Percentiles rank a stretch among this genome's conserved stretches.
Conservation (phyloP, 257 asterid genomes). For the Eucommia ulmoides region DNA sequence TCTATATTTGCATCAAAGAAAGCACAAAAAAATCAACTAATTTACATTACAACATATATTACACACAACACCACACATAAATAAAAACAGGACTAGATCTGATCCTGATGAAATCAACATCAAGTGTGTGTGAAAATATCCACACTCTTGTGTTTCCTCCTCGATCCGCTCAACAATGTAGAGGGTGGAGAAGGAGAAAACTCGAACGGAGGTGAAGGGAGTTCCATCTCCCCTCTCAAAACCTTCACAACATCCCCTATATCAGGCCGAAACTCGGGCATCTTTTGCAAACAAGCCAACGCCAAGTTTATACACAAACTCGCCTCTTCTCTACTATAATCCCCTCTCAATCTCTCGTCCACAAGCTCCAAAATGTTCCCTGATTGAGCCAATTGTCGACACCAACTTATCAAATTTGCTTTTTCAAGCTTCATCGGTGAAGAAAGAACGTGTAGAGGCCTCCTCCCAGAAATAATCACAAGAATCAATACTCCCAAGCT, state of each 20-base stretch:
- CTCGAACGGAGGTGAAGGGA: slow-evolving; percentile 60
- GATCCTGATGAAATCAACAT: too few species aligned
- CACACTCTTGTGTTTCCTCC: too few species aligned
- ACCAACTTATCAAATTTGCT: slow-evolving; percentile 86
- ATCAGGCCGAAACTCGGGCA: slow-evolving; percentile 83
- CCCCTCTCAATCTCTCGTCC: slow-evolving; percentile 52
- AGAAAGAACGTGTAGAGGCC: slow-evolving; percentile 82
- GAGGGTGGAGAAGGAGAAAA: slow-evolving; percentile 91
- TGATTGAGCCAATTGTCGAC: slow-evolving; percentile 50
- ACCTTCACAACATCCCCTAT: slow-evolving; percentile 63
- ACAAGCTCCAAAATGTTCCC: slow-evolving; percentile 69
- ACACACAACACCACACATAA: too few species aligned
- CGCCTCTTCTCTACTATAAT: slow-evolving; percentile 56
- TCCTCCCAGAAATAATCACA: slow-evolving; percentile 70
- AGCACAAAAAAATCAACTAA: too few species aligned
- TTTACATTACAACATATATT: too few species aligned
- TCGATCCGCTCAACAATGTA: slow-evolving; percentile 35
- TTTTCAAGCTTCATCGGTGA: slow-evolving; percentile 93
- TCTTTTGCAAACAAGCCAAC: slow-evolving; percentile 75
- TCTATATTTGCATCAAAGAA: too few species aligned
- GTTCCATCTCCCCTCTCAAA: slow-evolving; percentile 75
- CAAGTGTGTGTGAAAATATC: too few species aligned
- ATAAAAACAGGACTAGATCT: too few species aligned
- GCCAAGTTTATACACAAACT: slow-evolving; percentile 69
- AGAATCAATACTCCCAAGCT: slow-evolving; percentile 84